Conservation (phyloP, 2,329 filamentous ascomycete genomes). For the Colletotrichum sojae region DNA sequence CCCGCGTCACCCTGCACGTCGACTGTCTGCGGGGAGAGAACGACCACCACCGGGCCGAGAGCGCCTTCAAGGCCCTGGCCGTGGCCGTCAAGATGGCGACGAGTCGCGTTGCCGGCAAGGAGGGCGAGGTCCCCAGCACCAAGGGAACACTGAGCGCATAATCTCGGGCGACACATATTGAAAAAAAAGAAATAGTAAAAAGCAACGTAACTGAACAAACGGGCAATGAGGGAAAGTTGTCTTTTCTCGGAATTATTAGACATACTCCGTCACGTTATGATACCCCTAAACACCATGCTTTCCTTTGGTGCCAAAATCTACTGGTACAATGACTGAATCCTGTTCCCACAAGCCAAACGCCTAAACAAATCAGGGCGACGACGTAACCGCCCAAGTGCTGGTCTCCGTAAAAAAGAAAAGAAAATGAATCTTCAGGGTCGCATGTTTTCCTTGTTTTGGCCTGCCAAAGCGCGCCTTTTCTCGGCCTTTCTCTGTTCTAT, state of each 20-base stretch:
- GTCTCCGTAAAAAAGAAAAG: background rate
- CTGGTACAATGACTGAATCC: conserved; percentile 35
- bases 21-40: conserved; percentile 92
- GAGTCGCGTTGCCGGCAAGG: conserved; percentile 80
- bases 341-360: conserved; percentile 31
- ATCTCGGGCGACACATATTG: background rate
- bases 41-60: conserved; percentile 96
- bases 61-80: conserved; percentile 95
- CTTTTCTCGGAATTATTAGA: conserved; percentile 23
- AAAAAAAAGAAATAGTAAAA: conserved; percentile 16
- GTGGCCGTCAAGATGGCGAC: conserved; percentile 87
- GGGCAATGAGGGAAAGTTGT: conserved; percentile 18
- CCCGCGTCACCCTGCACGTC: conserved; percentile 93
- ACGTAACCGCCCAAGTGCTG: conserved; percentile 24
- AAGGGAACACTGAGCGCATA: conserved; percentile 85
- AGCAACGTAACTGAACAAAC: background rate
- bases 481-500: conserved; percentile 69
- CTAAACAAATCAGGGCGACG: conserved; percentile 27
- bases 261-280: conserved; percentile 31
- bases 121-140: conserved; percentile 95
- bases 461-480: conserved; percentile 56
- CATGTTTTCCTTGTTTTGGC: conserved; percentile 67
- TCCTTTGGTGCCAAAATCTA: conserved; percentile 25
- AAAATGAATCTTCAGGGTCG: conserved; percentile 48
- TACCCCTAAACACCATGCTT: conserved; percentile 43